phyloP scores from a whole-genome alignment of 2,329 filamentous ascomycete genomes.

The Thelonectria blattea region DNA sequence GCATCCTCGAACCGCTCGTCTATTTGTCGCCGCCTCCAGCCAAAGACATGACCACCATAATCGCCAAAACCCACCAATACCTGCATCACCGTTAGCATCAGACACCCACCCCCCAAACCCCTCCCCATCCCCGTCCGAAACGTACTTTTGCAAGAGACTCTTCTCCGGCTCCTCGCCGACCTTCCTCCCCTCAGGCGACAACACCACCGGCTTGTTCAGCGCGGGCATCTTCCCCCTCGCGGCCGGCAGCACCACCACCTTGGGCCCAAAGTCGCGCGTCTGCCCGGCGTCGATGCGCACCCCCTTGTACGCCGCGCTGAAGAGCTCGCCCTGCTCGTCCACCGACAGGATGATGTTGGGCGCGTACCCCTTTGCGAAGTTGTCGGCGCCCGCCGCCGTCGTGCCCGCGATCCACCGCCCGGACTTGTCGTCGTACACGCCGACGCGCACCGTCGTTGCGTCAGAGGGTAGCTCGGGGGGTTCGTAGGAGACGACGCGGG shows the following conservation, averaged over 20 bases:
- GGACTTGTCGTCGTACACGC: conserved; percentile 58
- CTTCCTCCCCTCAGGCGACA: conserved; percentile 65
- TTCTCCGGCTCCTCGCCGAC: conserved; percentile 64
- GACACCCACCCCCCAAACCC: neutral
- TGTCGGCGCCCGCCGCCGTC: conserved; percentile 60
- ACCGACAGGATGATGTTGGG: conserved; percentile 62
- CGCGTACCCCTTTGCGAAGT: conserved; percentile 66
- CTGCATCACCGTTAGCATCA: conserved; percentile 50
- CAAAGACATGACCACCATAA: conserved; percentile 59
- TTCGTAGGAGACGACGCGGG: conserved; percentile 61
- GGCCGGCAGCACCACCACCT: conserved; percentile 58
- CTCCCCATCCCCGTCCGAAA: conserved; percentile 22
- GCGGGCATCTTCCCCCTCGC: conserved; percentile 60
- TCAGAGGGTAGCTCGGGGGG: conserved; percentile 58
- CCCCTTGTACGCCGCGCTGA: conserved; percentile 61
- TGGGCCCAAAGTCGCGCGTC: conserved; percentile 69
- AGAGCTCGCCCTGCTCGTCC: conserved; percentile 50
- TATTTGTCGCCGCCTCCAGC: conserved; percentile 61
- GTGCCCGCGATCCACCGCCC: conserved; percentile 60
- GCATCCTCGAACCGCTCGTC: conserved; percentile 31
- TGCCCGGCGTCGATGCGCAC: conserved; percentile 67
- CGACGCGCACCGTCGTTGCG: conserved; percentile 60
- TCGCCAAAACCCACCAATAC: conserved; percentile 71
- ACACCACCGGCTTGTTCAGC: conserved; percentile 68
- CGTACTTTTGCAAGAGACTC: conserved; percentile 70